phyloP scores from a whole-genome alignment of 257 asterid species.

The Primulina huaijiensis region DNA sequence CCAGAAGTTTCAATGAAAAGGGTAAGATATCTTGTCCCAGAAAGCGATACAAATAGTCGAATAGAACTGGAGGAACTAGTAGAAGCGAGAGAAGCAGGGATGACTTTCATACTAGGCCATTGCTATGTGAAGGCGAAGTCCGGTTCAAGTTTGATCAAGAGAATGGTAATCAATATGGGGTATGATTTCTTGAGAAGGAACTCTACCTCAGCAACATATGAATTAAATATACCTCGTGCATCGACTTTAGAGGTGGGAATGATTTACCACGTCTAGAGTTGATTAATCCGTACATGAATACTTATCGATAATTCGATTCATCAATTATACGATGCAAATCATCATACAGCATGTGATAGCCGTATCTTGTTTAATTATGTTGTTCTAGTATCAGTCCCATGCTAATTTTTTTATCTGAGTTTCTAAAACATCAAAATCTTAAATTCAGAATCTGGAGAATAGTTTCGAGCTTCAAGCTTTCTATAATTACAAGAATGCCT shows the following conservation, averaged over 20 bases:
- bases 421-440: too few species aligned
- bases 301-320: too few species aligned
- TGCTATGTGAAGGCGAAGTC: conserved; percentile 76
- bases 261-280: conserved; percentile 75
- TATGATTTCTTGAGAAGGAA: conserved; percentile 88
- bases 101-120: conserved; percentile 82
- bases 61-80: conserved; percentile 59
- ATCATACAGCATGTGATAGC: too few species aligned
- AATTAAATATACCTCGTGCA: conserved; percentile 72
- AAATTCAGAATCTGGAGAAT: too few species aligned
- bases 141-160: conserved; percentile 70
- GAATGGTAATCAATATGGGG: conserved; percentile 55
- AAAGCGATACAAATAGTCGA: conserved; percentile 39
- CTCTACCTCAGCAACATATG: conserved; percentile 70
- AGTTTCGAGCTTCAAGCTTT: too few species aligned
- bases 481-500: too few species aligned
- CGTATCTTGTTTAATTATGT: too few species aligned
- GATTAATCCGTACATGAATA: too few species aligned
- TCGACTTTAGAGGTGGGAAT: conserved; percentile 93
- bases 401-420: too few species aligned
- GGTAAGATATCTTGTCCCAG: conserved; percentile 68
- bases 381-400: too few species aligned
- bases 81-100: conserved; percentile 91
- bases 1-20: conserved; percentile 45
- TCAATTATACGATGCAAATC: too few species aligned